Evolutionary conservation across 2,329 filamentous ascomycete species (phyloP).

Genomic region (Dichotomopilus funicola): DNA sequence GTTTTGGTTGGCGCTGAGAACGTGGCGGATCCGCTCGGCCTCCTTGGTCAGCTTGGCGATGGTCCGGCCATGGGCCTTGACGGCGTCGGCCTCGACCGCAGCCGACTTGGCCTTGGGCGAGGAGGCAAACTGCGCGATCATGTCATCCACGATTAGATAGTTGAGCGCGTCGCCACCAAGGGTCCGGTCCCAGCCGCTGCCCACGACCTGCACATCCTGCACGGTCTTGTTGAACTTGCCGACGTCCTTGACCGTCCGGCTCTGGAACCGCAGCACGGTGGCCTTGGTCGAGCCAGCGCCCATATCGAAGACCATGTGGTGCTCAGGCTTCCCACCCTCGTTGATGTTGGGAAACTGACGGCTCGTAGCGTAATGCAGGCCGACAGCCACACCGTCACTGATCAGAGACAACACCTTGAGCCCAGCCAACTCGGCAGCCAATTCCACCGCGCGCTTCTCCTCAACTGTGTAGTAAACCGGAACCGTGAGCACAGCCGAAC

Average conservation of each 20-base stretch:
- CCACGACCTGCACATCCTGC: conserved; percentile 87
- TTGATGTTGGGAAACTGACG: conserved; percentile 81
- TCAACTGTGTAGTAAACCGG: conserved; percentile 85
- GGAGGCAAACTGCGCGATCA: conserved; percentile 71
- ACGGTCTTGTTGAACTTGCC: conserved; percentile 94
- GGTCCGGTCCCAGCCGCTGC: conserved; percentile 79
- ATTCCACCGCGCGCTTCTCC: conserved; percentile 78
- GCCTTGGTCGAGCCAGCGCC: conserved; percentile 91
- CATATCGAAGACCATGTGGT: conserved; percentile 96
- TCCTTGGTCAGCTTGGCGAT: conserved; percentile 91
- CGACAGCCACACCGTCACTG: conserved; percentile 86
- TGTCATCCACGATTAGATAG: conserved; percentile 79
- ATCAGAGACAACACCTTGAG: conserved; percentile 79
- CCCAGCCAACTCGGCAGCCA: conserved; percentile 81
- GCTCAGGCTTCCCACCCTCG: conserved; percentile 78
- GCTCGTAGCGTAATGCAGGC: conserved; percentile 88
- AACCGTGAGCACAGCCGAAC: conserved; percentile 80
- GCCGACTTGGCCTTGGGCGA: conserved; percentile 61
- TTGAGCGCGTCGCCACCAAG: conserved; percentile 89
- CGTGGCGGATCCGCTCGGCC: conserved; percentile 76
- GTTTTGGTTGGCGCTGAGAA: conserved; percentile 88
- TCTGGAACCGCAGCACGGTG: conserved; percentile 83
- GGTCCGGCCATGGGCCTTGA: conserved; percentile 72
- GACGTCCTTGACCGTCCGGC: conserved; percentile 80
- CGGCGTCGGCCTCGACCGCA: conserved; percentile 53